These are phyloP conservation scores for Emydomyces testavorans DNA, from an alignment of 2,329 filamentous ascomycete genomes.

Conservation along the genomic window DNA sequence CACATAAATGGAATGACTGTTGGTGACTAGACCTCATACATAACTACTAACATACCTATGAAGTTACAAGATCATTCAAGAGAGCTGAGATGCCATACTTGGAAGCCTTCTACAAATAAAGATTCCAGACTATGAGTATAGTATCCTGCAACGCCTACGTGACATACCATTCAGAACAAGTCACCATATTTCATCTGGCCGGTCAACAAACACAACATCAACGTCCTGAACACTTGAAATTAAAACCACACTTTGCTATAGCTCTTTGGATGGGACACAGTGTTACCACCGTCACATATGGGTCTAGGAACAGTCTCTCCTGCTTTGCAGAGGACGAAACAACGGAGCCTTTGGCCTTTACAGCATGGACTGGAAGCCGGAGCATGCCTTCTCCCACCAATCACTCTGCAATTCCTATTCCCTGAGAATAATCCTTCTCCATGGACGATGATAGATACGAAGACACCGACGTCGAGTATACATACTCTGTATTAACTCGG, in stretches of 20 bases:
- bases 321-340: not conserved
- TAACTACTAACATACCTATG: no score
- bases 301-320: not conserved
- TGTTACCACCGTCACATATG: conserved; percentile 10
- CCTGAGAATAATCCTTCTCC: no score
- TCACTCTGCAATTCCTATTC: not conserved
- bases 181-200: not conserved
- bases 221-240: not conserved
- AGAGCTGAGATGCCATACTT: no score
- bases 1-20: not conserved
- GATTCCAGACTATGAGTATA: no score
- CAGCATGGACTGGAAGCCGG: conserved; percentile 3
- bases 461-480: no score
- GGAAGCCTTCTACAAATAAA: no score
- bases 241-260: not conserved
- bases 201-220: not conserved
- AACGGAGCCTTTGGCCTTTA: no score
- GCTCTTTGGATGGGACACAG: conserved; percentile 4
- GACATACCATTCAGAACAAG: no score
- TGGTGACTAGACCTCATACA: not conserved
- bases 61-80: no score
- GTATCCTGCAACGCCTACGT: no score
- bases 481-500: no score
- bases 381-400: conserved; percentile 11
- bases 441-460: no score